Evolutionary conservation across 2,329 filamentous ascomycete species (phyloP).

Genomic region (Fusarium heterosporum): DNA sequence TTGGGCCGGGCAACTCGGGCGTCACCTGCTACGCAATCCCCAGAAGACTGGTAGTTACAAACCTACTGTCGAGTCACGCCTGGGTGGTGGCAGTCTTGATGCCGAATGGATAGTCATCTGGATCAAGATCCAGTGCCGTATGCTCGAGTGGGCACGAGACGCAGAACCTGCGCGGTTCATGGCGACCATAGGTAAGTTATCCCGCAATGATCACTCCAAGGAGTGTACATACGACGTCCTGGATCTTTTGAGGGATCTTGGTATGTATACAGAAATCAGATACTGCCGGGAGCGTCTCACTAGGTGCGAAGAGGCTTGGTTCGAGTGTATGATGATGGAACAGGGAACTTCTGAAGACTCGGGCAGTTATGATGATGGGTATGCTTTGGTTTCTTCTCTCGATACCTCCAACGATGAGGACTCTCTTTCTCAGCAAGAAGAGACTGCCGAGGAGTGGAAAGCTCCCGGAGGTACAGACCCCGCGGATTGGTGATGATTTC

Average conservation of each 20-base stretch:
- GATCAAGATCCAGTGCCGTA: conserved; percentile 50
- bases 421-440: neutral
- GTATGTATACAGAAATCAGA: conserved; percentile 49
- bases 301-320: conserved; percentile 43
- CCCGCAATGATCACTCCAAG: conserved; percentile 11
- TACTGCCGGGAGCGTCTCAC: conserved; percentile 44
- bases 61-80: conserved; percentile 54
- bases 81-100: conserved; percentile 52
- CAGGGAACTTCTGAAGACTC: neutral
- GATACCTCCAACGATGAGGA: too few relatives aligned
- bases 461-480: too few relatives aligned
- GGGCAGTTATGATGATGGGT: too few relatives aligned
- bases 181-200: conserved; percentile 43
- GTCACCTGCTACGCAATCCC: neutral
- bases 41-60: neutral
- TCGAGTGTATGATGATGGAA: conserved; percentile 37
- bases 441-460: neutral
- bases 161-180: conserved; percentile 48
- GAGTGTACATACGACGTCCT: conserved; percentile 51
- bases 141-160: conserved; percentile 47
- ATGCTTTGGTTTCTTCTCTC: neutral
- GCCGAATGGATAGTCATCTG: conserved; percentile 51
- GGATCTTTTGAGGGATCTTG: conserved; percentile 52
- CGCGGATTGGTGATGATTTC: neutral
- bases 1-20: conserved; percentile 41